phyloP scores from a whole-genome alignment of 441 rosid genomes.

The Flueggea neowawraea region DNA sequence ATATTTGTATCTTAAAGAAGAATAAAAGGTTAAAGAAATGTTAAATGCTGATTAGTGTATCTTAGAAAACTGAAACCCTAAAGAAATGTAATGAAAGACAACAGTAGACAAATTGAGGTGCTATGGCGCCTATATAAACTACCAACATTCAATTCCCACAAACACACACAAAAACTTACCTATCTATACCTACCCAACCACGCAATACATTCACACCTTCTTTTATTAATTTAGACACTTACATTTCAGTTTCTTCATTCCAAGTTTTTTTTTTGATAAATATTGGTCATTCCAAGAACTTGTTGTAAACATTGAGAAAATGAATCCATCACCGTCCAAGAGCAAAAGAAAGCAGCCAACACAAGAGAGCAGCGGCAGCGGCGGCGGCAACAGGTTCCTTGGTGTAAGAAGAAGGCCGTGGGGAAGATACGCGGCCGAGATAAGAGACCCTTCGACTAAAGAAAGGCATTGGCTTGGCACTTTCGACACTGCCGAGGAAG shows the following conservation, averaged over 20 bases:
- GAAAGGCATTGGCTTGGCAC: slow-evolving; percentile 93
- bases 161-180: neutral
- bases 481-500: slow-evolving; percentile 79
- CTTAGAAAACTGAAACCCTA: no score
- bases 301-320: neutral
- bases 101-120: neutral
- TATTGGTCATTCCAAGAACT: no score
- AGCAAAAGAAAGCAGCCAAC: neutral
- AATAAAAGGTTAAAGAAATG: no score
- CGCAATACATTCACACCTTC: neutral
- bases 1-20: no score
- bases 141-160: no score
- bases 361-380: slow-evolving; percentile 11
- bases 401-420: slow-evolving; percentile 87
- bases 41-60: no score
- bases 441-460: slow-evolving; percentile 77
- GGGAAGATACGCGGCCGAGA: slow-evolving; percentile 89
- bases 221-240: neutral
- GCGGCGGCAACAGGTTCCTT: slow-evolving; percentile 34
- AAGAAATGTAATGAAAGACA: neutral
- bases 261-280: no score
- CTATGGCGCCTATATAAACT: no score
- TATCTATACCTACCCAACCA: neutral
- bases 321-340: neutral
- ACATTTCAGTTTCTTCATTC: neutral